A percentile compares a stretch with the other conserved stretches of the same genome.
Evolutionary conservation across 495 filamentous ascomycete species (phyloP).

Genomic region (Daldinia vernicosa): DNA sequence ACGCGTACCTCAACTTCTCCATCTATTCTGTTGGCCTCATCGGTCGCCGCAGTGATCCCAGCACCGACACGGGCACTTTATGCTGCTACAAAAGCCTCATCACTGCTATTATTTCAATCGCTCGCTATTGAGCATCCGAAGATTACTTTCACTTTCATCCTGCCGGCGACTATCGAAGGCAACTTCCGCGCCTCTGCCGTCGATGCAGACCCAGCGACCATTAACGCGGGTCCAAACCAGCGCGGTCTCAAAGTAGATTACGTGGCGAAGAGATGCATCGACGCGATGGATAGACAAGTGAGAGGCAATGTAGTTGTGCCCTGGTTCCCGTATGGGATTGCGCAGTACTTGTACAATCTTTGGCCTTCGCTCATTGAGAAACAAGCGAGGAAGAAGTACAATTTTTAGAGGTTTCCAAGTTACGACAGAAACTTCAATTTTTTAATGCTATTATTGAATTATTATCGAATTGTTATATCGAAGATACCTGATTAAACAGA

Average conservation of each 20-base stretch:
- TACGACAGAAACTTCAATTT: too few species aligned
- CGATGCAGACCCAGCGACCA: conserved; percentile 28
- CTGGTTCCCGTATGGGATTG: conserved; percentile 44
- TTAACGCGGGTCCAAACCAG: conserved; percentile 29
- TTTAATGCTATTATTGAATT: background rate
- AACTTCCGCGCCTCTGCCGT: conserved; percentile 47
- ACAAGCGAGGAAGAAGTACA: conserved; percentile 45
- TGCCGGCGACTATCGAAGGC: conserved; percentile 46
- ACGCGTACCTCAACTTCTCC: conserved; percentile 43
- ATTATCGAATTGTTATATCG: background rate
- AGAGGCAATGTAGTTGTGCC: conserved; percentile 44
- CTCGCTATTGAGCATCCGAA: conserved; percentile 46
- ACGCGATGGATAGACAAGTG: conserved; percentile 34
- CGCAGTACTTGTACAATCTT: conserved; percentile 44
- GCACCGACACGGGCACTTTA: conserved; percentile 47
- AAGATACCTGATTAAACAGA: too few species aligned
- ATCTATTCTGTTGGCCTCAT: conserved; percentile 42
- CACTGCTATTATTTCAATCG: conserved; percentile 45
- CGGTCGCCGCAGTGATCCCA: conserved; percentile 44
- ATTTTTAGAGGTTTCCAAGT: conserved; percentile 26
- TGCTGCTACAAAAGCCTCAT: conserved; percentile 46
- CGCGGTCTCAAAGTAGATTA: conserved; percentile 42
- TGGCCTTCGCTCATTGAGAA: conserved; percentile 45
- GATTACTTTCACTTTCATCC: conserved; percentile 41
- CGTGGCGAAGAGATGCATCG: conserved; percentile 41